Percentiles rank a stretch among this genome's conserved stretches.
These are phyloP conservation scores for Boletus mariae DNA, from an alignment of 1,284 basidiomycete genomes.

Conservation along the genomic window DNA sequence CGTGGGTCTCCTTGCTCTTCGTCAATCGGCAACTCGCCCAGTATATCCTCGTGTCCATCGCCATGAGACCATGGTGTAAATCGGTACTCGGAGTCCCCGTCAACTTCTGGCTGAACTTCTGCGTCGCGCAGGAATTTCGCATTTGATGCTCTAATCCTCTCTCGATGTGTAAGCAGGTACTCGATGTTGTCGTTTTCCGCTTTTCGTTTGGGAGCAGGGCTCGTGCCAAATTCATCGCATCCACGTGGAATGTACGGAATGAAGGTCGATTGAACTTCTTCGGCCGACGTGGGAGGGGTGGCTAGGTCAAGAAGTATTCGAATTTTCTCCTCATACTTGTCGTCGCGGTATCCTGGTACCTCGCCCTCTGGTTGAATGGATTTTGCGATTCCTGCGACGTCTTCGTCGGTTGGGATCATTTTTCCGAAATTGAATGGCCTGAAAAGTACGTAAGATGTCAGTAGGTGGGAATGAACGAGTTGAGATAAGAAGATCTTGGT, in stretches of 20 bases:
- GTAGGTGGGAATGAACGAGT: background rate
- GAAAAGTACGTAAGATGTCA: conserved; percentile 5
- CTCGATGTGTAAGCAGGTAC: conserved; percentile 25
- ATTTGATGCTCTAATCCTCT: conserved; percentile 17
- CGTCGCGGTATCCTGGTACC: conserved; percentile 15
- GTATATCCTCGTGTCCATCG: background rate
- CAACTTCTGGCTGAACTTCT: conserved; percentile 1
- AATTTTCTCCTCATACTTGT: conserved; percentile 7
- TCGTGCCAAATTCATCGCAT: conserved; percentile 25
- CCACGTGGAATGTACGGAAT: conserved; percentile 12
- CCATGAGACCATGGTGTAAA: background rate
- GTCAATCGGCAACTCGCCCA: background rate
- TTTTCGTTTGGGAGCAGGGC: conserved; percentile 17
- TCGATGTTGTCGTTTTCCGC: conserved; percentile 13
- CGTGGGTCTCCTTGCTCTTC: background rate
- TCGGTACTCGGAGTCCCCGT: background rate
- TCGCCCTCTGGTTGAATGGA: conserved; percentile 30
- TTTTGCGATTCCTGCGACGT: conserved; percentile 36
- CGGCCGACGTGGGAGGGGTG: conserved; percentile 6
- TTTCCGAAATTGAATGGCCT: conserved; percentile 46
- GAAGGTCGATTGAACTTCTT: conserved; percentile 4
- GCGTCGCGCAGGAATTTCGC: background rate
- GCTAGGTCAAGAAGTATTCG: conserved; percentile 12
- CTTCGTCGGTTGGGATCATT: conserved; percentile 45
- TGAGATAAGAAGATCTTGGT: background rate